Evolutionary conservation across 1,284 basidiomycete genomes (phyloP).

Genomic region (Cystobasidiaceae sp.): DNA sequence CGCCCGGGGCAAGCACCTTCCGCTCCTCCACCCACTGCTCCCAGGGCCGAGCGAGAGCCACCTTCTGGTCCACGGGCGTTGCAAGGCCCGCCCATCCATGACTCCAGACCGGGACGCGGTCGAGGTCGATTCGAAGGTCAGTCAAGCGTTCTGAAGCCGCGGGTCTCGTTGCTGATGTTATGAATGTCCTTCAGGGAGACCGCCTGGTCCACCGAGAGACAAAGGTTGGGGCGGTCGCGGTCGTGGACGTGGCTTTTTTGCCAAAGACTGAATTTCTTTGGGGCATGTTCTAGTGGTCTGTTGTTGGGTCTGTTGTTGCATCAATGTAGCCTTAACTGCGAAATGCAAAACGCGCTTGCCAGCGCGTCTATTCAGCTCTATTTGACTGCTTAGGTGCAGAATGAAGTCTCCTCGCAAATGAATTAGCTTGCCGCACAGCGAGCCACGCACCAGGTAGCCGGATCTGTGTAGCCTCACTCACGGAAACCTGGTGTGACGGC

Average conservation of each 20-base stretch:
- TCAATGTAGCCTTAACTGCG: too few relatives aligned
- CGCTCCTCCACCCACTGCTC: neutral
- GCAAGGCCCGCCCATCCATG: neutral
- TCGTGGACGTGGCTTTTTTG: neutral
- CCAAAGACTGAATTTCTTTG: neutral
- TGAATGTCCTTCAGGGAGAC: neutral
- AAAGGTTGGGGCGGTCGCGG: constrained; percentile 6
- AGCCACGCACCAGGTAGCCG: too few relatives aligned
- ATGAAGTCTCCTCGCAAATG: too few relatives aligned
- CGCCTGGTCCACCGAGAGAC: neutral
- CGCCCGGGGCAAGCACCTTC: neutral
- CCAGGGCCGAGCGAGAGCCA: constrained; percentile 10
- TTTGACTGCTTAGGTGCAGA: too few relatives aligned
- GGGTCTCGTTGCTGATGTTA: neutral
- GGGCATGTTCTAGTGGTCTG: too few relatives aligned
- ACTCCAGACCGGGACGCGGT: neutral
- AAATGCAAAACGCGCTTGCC: too few relatives aligned
- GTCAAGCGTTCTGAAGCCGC: neutral
- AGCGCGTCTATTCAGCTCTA: too few relatives aligned
- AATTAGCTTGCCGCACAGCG: too few relatives aligned
- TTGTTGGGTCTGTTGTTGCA: too few relatives aligned
- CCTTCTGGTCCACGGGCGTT: constrained; percentile 22
- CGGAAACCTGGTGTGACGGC: too few relatives aligned
- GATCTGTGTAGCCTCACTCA: too few relatives aligned
- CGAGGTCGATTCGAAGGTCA: constrained; percentile 1